Evolutionary conservation across 1,284 basidiomycete genomes (phyloP).

Genomic region (Cutaneotrichosporon daszewskae): DNA sequence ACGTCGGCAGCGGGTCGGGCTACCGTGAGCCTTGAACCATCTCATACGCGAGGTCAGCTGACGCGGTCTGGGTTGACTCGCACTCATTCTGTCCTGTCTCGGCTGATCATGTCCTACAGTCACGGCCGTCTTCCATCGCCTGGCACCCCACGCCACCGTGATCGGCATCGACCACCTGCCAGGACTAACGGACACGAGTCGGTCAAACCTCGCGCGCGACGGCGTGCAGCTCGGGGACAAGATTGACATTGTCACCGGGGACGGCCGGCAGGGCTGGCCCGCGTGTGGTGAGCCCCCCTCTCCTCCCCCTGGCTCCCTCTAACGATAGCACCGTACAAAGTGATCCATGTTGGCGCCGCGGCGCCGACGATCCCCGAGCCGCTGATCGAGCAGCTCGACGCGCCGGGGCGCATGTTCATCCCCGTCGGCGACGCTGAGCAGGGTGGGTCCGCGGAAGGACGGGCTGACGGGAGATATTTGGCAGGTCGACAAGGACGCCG

Average conservation of each 20-base stretch:
- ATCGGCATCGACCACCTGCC: conserved; percentile 89
- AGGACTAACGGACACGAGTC: conserved; percentile 66
- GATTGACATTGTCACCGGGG: conserved; percentile 59
- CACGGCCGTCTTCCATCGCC: conserved; percentile 66
- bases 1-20: conserved; percentile 52
- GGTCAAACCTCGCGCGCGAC: conserved; percentile 63
- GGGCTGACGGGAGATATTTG: conserved; percentile 55
- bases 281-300: background rate
- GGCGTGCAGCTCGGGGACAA: conserved; percentile 44
- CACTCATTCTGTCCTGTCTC: background rate
- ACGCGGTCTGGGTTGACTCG: background rate
- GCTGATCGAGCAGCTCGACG: conserved; percentile 73
- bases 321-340: conserved; percentile 66
- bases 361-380: conserved; percentile 67
- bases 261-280: conserved; percentile 66
- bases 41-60: too few relatives aligned
- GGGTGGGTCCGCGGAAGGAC: conserved; percentile 16
- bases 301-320: background rate
- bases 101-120: conserved; percentile 22
- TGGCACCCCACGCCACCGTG: conserved; percentile 59
- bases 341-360: conserved; percentile 93
- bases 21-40: conserved; percentile 55
- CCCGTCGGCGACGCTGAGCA: conserved; percentile 64
- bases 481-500: conserved; percentile 71
- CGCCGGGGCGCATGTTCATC: conserved; percentile 87